Evolutionary conservation across 495 filamentous ascomycete species (phyloP), one percentile per base, ranked within the genome.

Genomic region (Platismatia glauca): DNA sequence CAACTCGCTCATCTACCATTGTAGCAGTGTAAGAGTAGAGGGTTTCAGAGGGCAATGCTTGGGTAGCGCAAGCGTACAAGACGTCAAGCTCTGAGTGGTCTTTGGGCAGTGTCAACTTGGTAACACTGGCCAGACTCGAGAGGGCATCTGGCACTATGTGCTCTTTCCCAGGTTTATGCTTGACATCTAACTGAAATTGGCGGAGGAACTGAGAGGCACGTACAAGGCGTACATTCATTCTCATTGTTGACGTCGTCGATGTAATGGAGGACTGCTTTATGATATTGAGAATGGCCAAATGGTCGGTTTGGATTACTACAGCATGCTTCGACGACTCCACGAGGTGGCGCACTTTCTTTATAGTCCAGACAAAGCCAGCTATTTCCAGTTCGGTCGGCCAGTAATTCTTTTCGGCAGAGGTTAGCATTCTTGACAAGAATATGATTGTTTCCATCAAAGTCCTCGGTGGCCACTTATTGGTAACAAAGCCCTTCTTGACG

Each of bases 301-400:
- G 34, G 22, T 65, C 46, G 4, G 46, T 65, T 5, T 34, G 31
- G 18, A 61, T 31, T 1, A 65, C 24, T 0, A 37, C 18, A 7
- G 38, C 5, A 16, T 62, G 22, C 3, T 18, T 33, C 6, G 31
- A 15, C 20, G 39, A 55, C 16, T 62, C 35, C 0, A 65, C 8
- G 1, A 65, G 3, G 18, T 57, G 38, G 2, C 43, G 7, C 0
- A 38, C 22, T 12, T 66, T 66, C 34, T 60, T 27, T 0, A 66
- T 35, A 0, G 18, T 4, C 34, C 48, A 68, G 0, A 68, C 46
- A 8, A 68, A 20, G 1, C 64, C 60, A 2, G 65, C 52, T 1
- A 66, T 31, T 35, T 68, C 59, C 0, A 68, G 7, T 27, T 68
- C 66, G 0, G 52, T 68, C 0, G 59, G 41, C 58, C 58, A 68